phyloP scores from a whole-genome alignment of 495 filamentous ascomycete species.

The Neurospora sublineolata region DNA sequence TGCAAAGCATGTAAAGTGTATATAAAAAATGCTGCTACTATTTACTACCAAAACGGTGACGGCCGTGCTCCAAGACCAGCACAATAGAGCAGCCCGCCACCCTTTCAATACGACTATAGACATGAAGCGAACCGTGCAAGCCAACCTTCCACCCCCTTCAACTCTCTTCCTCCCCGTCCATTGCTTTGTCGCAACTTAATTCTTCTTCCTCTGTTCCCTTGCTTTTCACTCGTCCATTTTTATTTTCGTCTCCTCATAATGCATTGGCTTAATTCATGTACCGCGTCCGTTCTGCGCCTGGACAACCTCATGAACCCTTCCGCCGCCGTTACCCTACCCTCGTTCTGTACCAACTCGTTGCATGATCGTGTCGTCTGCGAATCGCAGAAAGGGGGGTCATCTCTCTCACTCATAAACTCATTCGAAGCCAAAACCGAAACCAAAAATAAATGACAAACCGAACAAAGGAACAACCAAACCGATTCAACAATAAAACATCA shows the following conservation, averaged over 20 bases:
- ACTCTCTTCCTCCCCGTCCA: constrained; percentile 16
- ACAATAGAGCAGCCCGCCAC: not conserved
- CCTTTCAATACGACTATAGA: not conserved
- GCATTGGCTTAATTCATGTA: not conserved
- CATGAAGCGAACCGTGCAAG: not conserved
- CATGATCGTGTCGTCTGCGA: not conserved
- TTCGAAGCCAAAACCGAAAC: not conserved
- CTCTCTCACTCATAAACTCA: not conserved
- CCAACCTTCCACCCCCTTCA: constrained; percentile 17
- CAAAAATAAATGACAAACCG: not conserved
- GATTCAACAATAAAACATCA: not conserved
- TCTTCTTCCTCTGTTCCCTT: constrained; percentile 7
- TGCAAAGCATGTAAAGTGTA: not conserved
- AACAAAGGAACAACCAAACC: not conserved
- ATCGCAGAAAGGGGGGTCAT: not conserved
- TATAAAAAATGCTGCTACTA: not conserved
- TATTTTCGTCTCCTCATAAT: constrained; percentile 8
- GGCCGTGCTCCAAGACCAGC: not conserved
- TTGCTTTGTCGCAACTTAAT: constrained; percentile 2
- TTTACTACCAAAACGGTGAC: not conserved
- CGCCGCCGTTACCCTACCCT: not conserved
- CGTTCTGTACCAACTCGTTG: not conserved
- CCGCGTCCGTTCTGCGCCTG: not conserved
- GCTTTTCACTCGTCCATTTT: constrained; percentile 10
- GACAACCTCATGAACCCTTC: not conserved